A percentile compares a stretch with the other conserved stretches of the same genome.
These are phyloP conservation scores for Ilyonectria mors-panacis DNA, from an alignment of 2,329 filamentous ascomycete genomes.

Conservation along the genomic window DNA sequence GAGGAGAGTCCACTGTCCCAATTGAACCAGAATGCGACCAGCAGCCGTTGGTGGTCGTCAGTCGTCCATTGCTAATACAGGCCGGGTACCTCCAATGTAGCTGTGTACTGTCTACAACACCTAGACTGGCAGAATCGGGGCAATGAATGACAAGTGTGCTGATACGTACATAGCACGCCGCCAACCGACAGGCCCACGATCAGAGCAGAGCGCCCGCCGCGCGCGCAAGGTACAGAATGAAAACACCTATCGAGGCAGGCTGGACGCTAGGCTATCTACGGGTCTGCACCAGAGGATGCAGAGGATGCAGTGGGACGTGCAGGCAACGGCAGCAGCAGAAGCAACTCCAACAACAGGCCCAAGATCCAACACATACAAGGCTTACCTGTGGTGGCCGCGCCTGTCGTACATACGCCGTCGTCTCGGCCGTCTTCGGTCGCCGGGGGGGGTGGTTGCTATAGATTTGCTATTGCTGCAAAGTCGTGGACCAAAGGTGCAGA, in stretches of 20 bases:
- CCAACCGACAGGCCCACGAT: conserved; percentile 1
- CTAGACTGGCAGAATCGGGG: conserved; percentile 16
- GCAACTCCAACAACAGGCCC: neutral
- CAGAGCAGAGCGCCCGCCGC: neutral
- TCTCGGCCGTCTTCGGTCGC: conserved; percentile 27
- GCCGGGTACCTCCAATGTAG: conserved; percentile 23
- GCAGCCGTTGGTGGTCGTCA: neutral
- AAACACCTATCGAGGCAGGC: conserved; percentile 15
- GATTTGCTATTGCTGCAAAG: conserved; percentile 17
- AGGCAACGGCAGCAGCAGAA: neutral
- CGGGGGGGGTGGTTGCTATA: conserved; percentile 23
- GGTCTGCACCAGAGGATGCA: conserved; percentile 17
- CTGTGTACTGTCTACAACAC: conserved; percentile 19
- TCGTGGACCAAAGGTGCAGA: conserved; percentile 21
- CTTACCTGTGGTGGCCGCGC: conserved; percentile 10
- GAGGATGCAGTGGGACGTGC: conserved; percentile 1
- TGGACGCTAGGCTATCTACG: conserved; percentile 31
- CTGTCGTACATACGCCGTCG: conserved; percentile 16
- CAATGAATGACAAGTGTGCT: conserved; percentile 17
- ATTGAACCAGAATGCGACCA: neutral
- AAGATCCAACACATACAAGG: neutral
- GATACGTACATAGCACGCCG: conserved; percentile 8
- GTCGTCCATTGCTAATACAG: conserved; percentile 11
- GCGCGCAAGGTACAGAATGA: conserved; percentile 4
- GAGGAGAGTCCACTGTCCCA: conserved; percentile 10